Conservation (phyloP, 1,284 basidiomycete species). For the Heterobasidion occidentale region DNA sequence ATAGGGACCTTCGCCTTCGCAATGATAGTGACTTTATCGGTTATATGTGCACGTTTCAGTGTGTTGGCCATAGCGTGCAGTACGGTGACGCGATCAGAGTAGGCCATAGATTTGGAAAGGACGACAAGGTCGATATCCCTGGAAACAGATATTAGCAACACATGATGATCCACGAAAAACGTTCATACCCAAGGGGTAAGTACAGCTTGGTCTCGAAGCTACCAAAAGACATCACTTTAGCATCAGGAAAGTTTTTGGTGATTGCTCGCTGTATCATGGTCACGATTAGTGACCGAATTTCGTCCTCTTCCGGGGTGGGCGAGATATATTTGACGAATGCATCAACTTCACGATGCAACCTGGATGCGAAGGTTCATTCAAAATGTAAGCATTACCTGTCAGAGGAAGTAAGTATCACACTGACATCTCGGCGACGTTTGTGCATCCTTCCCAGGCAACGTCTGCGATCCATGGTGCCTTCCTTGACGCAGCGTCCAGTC, state of each 20-base stretch:
- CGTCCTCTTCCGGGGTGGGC: conserved; percentile 80
- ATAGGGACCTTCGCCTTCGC: conserved; percentile 90
- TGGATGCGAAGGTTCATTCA: conserved; percentile 19
- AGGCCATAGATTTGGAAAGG: conserved; percentile 57
- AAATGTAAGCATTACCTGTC: neutral
- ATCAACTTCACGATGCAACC: conserved; percentile 79
- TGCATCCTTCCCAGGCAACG: conserved; percentile 75
- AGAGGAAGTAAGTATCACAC: conserved; percentile 8
- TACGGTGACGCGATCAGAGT: conserved; percentile 48
- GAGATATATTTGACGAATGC: conserved; percentile 87
- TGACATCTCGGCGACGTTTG: conserved; percentile 77
- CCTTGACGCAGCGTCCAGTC: conserved; percentile 48
- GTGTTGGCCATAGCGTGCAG: conserved; percentile 59
- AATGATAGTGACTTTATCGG: conserved; percentile 75
- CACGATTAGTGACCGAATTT: conserved; percentile 74
- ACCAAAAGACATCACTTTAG: conserved; percentile 83
- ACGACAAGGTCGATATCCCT: conserved; percentile 78
- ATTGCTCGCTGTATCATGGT: conserved; percentile 68
- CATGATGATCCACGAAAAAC: no score
- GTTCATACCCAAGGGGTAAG: conserved; percentile 62
- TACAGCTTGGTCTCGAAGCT: conserved; percentile 94
- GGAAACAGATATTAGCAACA: neutral
- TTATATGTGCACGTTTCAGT: conserved; percentile 54
- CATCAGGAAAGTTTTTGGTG: conserved; percentile 65
- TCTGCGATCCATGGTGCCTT: conserved; percentile 74